Evolutionary conservation across 345 rosid species (phyloP).

Genomic region (Mercurialis annua): DNA sequence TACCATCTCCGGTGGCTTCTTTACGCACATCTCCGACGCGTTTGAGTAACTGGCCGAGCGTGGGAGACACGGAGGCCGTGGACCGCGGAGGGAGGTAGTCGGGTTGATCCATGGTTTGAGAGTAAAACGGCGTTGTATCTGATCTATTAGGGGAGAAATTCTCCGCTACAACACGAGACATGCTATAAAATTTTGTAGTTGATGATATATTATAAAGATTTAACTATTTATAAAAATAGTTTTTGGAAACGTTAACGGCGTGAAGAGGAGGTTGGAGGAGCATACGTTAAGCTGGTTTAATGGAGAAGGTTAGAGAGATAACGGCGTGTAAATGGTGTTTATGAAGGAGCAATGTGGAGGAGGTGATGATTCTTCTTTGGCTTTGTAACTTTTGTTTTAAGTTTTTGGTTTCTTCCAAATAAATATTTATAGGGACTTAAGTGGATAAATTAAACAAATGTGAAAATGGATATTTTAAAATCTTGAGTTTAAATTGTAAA

Average conservation of each 20-base stretch:
- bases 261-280: slow-evolving; percentile 8
- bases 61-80: slow-evolving; percentile 21
- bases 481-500: too few species aligned
- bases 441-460: neutral
- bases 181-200: neutral
- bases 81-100: neutral
- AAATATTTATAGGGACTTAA: neutral
- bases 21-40: slow-evolving; percentile 62
- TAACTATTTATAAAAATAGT: neutral
- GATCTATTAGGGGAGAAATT: slow-evolving; percentile 14
- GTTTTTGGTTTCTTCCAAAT: neutral
- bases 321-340: slow-evolving; percentile 13
- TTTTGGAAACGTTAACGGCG: slow-evolving; percentile 11
- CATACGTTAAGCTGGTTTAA: slow-evolving; percentile 6
- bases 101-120: slow-evolving; percentile 41
- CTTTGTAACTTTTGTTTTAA: neutral
- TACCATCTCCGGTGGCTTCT: slow-evolving; percentile 53
- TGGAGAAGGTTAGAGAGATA: neutral
- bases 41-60: slow-evolving; percentile 75
- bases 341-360: neutral
- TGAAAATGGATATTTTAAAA: neutral
- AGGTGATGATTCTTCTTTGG: neutral
- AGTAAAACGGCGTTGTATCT: slow-evolving; percentile 30
- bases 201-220: neutral
- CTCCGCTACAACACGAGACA: slow-evolving; percentile 54